Conservation (phyloP, 2,329 filamentous ascomycete species). For the Macrophomina phaseolina region DNA sequence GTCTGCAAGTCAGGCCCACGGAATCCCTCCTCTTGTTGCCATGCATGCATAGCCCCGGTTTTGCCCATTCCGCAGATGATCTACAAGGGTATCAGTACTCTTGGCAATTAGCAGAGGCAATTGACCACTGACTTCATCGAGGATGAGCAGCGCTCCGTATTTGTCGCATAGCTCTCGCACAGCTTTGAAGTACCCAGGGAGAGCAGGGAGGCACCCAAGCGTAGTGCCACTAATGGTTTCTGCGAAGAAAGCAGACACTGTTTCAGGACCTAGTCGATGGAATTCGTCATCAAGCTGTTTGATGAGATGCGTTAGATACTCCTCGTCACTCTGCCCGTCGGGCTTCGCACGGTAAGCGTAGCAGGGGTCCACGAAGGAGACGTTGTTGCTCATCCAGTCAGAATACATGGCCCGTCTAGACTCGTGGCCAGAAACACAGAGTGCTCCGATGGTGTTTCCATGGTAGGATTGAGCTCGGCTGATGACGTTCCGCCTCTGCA, state of each 20-base stretch:
- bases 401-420: slow-evolving; percentile 43
- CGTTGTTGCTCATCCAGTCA: slow-evolving; percentile 38
- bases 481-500: slow-evolving; percentile 50
- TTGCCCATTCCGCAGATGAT: slow-evolving; percentile 41
- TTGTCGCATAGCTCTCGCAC: slow-evolving; percentile 61
- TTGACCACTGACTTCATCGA: slow-evolving; percentile 47
- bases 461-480: slow-evolving; percentile 55
- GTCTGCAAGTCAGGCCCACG: slow-evolving; percentile 23
- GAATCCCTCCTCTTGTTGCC: slow-evolving; percentile 31
- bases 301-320: slow-evolving; percentile 50
- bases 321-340: slow-evolving; percentile 45
- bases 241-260: slow-evolving; percentile 56
- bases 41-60: slow-evolving; percentile 39
- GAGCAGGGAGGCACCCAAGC: slow-evolving; percentile 58
- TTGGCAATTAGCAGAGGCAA: neutral
- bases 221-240: slow-evolving; percentile 59
- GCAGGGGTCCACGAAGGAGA: slow-evolving; percentile 36
- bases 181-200: slow-evolving; percentile 61
- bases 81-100: slow-evolving; percentile 33
- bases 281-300: slow-evolving; percentile 43
- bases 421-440: slow-evolving; percentile 49
- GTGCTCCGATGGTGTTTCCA: slow-evolving; percentile 56
- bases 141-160: slow-evolving; percentile 61
- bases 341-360: slow-evolving; percentile 46
- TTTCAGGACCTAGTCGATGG: slow-evolving; percentile 52